phyloP scores from a whole-genome alignment of 257 asterid species.

The Solanum peruvianum region DNA sequence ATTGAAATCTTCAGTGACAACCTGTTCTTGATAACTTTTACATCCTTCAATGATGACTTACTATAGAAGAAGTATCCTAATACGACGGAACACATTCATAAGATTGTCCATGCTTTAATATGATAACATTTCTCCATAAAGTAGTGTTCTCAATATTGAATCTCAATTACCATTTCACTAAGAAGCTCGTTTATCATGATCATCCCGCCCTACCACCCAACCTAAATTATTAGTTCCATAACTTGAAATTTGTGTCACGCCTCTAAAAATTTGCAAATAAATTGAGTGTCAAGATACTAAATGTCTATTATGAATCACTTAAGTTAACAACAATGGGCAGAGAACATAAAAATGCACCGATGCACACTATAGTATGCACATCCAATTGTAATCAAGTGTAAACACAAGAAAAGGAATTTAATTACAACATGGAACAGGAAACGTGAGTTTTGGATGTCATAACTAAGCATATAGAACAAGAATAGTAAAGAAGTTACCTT shows the following conservation, averaged over 20 bases:
- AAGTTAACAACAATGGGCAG: not conserved
- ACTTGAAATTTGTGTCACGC: not conserved
- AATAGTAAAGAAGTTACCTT: not conserved
- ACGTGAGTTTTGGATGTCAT: not conserved
- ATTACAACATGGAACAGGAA: not conserved
- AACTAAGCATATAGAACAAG: not conserved
- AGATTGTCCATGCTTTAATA: not conserved
- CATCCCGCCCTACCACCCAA: not conserved
- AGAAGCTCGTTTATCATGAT: not conserved
- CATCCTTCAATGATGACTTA: not conserved
- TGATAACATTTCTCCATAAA: not conserved
- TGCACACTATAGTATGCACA: not conserved
- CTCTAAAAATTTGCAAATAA: not conserved
- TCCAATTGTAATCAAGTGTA: not conserved
- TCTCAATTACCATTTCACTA: not conserved
- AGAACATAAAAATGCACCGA: not conserved
- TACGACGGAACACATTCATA: not conserved
- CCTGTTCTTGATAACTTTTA: not conserved
- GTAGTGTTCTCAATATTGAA: not conserved
- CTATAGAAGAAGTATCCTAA: not conserved
- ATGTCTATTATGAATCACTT: not conserved
- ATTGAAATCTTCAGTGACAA: not conserved
- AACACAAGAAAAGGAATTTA: too few species aligned
- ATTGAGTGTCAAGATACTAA: not conserved
- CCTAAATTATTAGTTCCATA: not conserved